Evolutionary conservation across 2,329 filamentous ascomycete genomes (phyloP).

Genomic region (Huntiella omanensis): DNA sequence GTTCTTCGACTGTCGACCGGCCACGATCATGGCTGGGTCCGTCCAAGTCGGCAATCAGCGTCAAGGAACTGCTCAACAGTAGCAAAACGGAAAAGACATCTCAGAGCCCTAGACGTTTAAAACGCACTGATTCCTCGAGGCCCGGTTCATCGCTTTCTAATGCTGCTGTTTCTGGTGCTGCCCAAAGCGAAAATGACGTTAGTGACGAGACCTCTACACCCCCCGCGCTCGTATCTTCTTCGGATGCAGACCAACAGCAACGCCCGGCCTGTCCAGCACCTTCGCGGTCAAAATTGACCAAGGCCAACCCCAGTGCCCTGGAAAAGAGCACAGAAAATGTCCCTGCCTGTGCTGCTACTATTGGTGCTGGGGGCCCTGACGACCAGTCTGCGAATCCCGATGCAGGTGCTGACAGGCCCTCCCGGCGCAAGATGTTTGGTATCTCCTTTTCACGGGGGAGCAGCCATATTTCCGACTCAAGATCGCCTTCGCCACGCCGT

Average conservation of each 20-base stretch:
- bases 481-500: slow-evolving; percentile 10
- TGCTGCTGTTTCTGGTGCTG: neutral
- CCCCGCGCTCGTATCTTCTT: neutral
- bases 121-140: neutral
- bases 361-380: slow-evolving; percentile 4
- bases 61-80: slow-evolving; percentile 16
- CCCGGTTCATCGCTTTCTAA: neutral
- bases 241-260: neutral
- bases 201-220: neutral
- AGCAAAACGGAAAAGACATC: neutral
- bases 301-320: neutral
- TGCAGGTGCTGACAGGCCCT: slow-evolving; percentile 1
- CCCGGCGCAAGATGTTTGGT: slow-evolving; percentile 11
- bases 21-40: slow-evolving; percentile 33
- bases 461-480: slow-evolving; percentile 8
- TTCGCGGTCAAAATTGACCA: neutral
- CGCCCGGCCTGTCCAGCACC: slow-evolving; percentile 1
- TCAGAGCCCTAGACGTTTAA: slow-evolving; percentile 4
- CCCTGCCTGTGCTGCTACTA: neutral
- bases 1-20: slow-evolving; percentile 29
- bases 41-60: slow-evolving; percentile 24
- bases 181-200: neutral
- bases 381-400: slow-evolving; percentile 2
- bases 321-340: neutral
- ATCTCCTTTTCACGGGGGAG: slow-evolving; percentile 7